phyloP scores from a whole-genome alignment of 176 grass and related monocot genomes.

The Bonia amplexicaulis region DNA sequence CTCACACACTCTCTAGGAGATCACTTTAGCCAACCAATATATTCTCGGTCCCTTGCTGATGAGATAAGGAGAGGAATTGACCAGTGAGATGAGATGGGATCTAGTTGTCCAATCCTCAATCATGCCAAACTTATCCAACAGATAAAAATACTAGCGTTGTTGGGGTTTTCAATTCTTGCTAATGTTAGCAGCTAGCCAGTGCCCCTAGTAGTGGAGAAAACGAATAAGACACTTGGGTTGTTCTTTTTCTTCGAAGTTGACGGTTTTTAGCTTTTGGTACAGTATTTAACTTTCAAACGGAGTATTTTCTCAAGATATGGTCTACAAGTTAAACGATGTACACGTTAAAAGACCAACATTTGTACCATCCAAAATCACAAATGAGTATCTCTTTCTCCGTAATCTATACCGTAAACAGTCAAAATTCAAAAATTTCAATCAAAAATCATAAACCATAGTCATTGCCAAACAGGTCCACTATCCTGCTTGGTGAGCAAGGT shows the following conservation, averaged over 20 bases:
- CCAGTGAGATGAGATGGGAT: background rate
- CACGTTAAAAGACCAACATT: no score
- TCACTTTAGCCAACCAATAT: background rate
- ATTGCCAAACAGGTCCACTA: no score
- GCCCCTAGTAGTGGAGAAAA: background rate
- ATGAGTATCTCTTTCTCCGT: no score
- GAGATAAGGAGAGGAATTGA: background rate
- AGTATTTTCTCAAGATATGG: no score
- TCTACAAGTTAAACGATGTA: no score
- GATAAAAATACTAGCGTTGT: background rate
- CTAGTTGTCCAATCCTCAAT: slow-evolving; percentile 17
- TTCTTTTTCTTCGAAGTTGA: no score
- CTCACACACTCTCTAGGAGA: background rate
- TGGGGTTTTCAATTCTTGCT: background rate
- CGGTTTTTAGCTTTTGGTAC: no score
- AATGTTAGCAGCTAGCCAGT: background rate
- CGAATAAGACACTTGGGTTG: background rate
- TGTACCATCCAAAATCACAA: no score
- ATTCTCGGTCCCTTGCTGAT: background rate
- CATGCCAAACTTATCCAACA: background rate
- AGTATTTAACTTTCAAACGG: no score
- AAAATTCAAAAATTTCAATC: no score
- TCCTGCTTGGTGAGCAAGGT: background rate
- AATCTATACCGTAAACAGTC: no score
- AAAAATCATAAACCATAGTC: no score